Base-by-base conservation (phyloP, 768 basidiomycete genomes). In the Sporobolomyces roseus region DNA sequence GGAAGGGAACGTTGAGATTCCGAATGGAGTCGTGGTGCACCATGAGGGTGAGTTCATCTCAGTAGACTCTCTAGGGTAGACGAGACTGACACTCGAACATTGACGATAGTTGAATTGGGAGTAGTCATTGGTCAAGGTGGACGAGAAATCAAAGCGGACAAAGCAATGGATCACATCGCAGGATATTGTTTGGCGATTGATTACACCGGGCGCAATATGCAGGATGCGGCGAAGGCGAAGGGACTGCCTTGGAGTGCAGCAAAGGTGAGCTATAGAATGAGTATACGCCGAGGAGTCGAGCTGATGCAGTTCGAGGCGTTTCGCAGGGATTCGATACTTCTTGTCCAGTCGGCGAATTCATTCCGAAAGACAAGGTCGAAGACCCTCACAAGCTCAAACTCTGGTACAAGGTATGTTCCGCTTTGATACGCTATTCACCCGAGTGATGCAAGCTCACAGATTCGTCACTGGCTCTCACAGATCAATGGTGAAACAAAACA, bases 231-330 rank as follows among this genome's bases (percentile, higher is more conserved):
- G 55, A 94, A 94, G 81, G 89, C 88, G 76, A 87, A 86, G 56
- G 91, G 96, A 14, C 83, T 98, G n/a, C 96, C 96, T 1, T 99
- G 96, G 96, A 86, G 88, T n/a, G 84, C 93, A 16, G 90, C 88
- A 3, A 98, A 99, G 79, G 74, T 67, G 33, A 36, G 43, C n/a
- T 36, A 30, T n/a, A 29, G 23, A 32, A n/a, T 6, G 32, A 30
- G 36, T n/a, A 8, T 4, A 4, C 3, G 36, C 33, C n/a, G 7
- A 27, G 9, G 38, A 41, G 38, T 23, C 7, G 21, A 23, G 2
- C 23, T 46, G 16, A 13, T 0, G 38, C 13, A 29, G 13, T 29
- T 48, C 19, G 41, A 9, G 56, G 1, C 30, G 21, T 3, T 17
- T 17, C n/a, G 29, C 51, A 69, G 68, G 94, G 94, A 2, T 96